Base-by-base conservation (phyloP, 2,329 filamentous ascomycete genomes). In the Calonectria hongkongensis region DNA sequence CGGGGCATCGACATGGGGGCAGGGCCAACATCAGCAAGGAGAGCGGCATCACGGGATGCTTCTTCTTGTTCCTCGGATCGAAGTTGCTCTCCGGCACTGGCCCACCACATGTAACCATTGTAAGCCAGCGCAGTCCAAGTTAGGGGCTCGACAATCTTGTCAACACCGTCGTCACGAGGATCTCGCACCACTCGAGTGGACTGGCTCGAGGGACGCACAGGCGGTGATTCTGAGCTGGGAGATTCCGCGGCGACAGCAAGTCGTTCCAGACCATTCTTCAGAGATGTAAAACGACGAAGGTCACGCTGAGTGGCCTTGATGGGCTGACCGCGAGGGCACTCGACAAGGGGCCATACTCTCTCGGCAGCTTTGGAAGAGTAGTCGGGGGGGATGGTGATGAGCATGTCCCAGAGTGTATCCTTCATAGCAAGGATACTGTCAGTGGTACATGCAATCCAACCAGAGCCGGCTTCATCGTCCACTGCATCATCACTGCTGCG, bases 401-500 rank as follows among this genome's bases (percentile, higher is more conserved):
- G 89, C 78, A 98, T 89, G 82, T 99, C 97, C 88, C 95, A 98
- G 2, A 99, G 90, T 2, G 94, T 90, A 64, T 92, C 91, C 85
- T 98, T 98, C 84, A 95, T 94, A 58, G 92, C 92, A 16, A 99
- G 89, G 71, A 99, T 97, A 80, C 94, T 96, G 85, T 99, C 97
- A 2, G 96, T 98, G 3, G 96, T 98, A 83, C 96, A 98, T 15
- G 96, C 97, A 72, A 98, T 93, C 95, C 96, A 99, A 47, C 95
- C 94, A 16, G 89, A 85, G 39, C 88, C 88, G 28, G 85, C 82
- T 50, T 91, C 88, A 28, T 87, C 88, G 43, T 85, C 83, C 18
- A 84, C 80, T 13, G 83, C 82, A 50, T 82, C 82, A 56, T 84
- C 82, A 51, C 85, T 82, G 50, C 79, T 80, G 41, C 83, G 80